Evolutionary conservation across 148 eudicot genomes (phyloP).

Genomic region (Arbutus unedo): DNA sequence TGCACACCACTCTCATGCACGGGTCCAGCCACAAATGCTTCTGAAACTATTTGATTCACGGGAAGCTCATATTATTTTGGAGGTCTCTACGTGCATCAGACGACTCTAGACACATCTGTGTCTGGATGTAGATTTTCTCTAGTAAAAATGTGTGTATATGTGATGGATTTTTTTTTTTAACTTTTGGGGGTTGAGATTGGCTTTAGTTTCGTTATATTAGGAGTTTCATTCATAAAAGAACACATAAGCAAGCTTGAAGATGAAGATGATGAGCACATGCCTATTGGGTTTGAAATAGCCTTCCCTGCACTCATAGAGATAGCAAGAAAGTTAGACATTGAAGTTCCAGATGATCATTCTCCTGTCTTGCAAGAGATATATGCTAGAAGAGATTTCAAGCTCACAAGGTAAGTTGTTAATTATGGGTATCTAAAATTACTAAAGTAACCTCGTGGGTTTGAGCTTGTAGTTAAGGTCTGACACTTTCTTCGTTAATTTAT

Average conservation of each 20-base stretch:
- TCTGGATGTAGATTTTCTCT: too few relatives aligned
- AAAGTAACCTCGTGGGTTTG: background rate
- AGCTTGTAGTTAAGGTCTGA: too few relatives aligned
- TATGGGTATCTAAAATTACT: background rate
- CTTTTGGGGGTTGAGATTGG: too few relatives aligned
- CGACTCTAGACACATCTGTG: too few relatives aligned
- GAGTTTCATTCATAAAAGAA: conserved; percentile 52
- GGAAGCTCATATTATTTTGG: too few relatives aligned
- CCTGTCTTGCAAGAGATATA: conserved; percentile 55
- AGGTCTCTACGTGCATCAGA: too few relatives aligned
- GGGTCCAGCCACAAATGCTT: too few relatives aligned
- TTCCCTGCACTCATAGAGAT: conserved; percentile 76
- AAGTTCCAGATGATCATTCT: conserved; percentile 41
- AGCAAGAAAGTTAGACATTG: conserved; percentile 49
- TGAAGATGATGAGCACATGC: conserved; percentile 81
- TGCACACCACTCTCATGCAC: too few relatives aligned
- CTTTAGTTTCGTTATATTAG: conserved; percentile 19
- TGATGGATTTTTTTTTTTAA: background rate
- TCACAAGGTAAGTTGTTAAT: conserved; percentile 44
- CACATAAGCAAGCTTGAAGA: conserved; percentile 60
- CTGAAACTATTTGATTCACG: too few relatives aligned
- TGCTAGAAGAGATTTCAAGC: conserved; percentile 59
- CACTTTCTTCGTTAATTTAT: background rate
- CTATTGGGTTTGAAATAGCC: conserved; percentile 87
- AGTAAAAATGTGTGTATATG: background rate